Base-by-base conservation (phyloP, 1,284 basidiomycete genomes). In the Moniliophthora roreri region DNA sequence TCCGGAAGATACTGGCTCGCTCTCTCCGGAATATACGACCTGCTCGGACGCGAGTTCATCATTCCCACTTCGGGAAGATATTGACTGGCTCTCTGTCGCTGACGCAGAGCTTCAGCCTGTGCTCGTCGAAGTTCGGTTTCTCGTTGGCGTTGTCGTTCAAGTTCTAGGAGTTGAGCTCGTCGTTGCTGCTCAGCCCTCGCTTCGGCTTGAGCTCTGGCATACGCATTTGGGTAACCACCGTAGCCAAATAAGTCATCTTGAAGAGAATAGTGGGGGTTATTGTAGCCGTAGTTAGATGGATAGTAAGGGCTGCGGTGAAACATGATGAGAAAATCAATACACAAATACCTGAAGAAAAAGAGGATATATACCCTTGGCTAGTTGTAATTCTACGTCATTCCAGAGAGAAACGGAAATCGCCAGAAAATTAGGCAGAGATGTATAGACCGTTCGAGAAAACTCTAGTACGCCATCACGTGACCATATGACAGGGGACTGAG, bases 1-100 rank as follows among this genome's bases (percentile, higher is more conserved):
- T 51, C 41, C 21, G 41, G 41, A 21, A 51, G 50, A 21, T 51
- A 51, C 21, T 26, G 24, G 34, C 50, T 51, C n/a, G 50, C 50
- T 26, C 50, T 44, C 23, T 46, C 50, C n/a, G 50, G 50, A 24
- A 51, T 21, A 36, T 51, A 45, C 3, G 21, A 28, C 11, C 44
- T 23, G 28, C 28, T 46, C 20, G 40, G 24, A 13, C 50, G 40
- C 8, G 39, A 32, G 8, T 37, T n/a, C 21, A 42, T 44, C 32
- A 44, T 45, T 11, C 40, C 13, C 2, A 41, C 34, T 37, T 51
- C 50, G 4, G 50, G 50, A 45, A 51, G 50, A 37, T 51, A 51
- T 28, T 51, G 50, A 24, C 50, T 51, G 9, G 50, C 50, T 34
- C 50, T 6, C 28, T 46, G 44, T 11, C 44, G 23, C 28, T 28